These are phyloP conservation scores for Rhodotorula sp. DNA, from an alignment of 1,284 basidiomycete genomes.

Conservation along the genomic window DNA sequence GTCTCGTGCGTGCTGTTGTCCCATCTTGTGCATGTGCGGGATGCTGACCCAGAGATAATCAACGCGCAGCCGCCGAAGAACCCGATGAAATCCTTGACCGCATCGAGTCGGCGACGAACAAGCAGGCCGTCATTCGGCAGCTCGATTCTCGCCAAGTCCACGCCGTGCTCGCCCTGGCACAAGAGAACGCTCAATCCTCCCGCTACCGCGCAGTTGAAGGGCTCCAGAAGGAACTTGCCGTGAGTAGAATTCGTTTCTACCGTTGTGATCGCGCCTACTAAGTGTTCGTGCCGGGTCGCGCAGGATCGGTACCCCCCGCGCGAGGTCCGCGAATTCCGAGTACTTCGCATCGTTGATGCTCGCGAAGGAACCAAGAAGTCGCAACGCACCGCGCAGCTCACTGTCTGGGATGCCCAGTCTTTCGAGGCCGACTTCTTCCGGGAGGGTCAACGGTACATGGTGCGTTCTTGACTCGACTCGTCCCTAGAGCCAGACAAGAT, in stretches of 20 bases:
- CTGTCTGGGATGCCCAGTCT: conserved; percentile 73
- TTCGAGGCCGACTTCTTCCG: conserved; percentile 60
- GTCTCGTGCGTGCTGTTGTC: neutral
- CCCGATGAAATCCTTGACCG: conserved; percentile 67
- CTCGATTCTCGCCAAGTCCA: conserved; percentile 11
- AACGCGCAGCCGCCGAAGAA: conserved; percentile 54
- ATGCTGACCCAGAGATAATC: neutral
- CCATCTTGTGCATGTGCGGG: no score
- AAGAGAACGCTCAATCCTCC: conserved; percentile 57
- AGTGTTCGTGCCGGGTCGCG: neutral
- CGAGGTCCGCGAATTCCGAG: conserved; percentile 73
- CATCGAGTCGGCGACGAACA: conserved; percentile 56
- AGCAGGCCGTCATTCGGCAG: conserved; percentile 27
- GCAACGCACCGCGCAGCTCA: conserved; percentile 67
- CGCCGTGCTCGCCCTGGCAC: conserved; percentile 52
- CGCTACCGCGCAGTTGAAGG: conserved; percentile 58
- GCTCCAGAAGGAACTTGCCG: conserved; percentile 68
- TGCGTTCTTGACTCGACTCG: conserved; percentile 47
- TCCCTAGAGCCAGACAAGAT: neutral
- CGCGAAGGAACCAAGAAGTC: conserved; percentile 53
- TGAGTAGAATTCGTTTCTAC: conserved; percentile 46
- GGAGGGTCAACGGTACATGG: conserved; percentile 69
- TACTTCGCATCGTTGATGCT: conserved; percentile 72
- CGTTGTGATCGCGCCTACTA: conserved; percentile 4
- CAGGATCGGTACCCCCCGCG: conserved; percentile 72